Evolutionary conservation across 2,329 filamentous ascomycete genomes (phyloP), one percentile per base, ranked within the genome.

Genomic region (Dothidotthia symphoricarpi): DNA sequence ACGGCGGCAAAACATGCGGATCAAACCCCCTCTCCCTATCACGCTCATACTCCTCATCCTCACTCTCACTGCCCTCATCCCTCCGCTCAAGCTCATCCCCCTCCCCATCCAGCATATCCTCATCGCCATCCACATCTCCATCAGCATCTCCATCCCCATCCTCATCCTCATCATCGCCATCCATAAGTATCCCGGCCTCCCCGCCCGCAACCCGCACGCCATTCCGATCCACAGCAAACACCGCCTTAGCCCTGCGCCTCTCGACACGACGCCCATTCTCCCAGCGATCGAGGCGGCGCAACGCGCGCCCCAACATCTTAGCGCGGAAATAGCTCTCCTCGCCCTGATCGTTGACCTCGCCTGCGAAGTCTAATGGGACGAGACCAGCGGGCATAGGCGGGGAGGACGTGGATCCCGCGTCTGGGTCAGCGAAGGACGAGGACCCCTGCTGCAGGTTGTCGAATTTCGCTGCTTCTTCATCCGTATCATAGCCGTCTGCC

Each of bases 311-410:
- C 13, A 91, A 68, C 6, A 85, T 77, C 9, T 84, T 80, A 3
- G 81, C 77, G 41, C 86, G 83, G 1, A 79, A 74, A 37, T 76
- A 75, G 5, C 81, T 75, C 63, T 91, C 85, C 63, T 91, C 87
- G 28, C 87, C 87, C 51, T 82, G 86, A 66, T 91, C 86, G 45
- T 88, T 83, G 0, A 74, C 66, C 59, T 90, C 86, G 12, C 57
- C 63, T 10, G 53, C 55, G 31, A 69, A 67, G 14, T 68, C 68
- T 0, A 86, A 69, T 22, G 78, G 81, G 35, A 77, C 79, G 26
- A 87, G 74, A 1, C 82, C 87, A 2, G 64, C 68, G 49, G 63
- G 60, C 43, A 63, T 60, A 30, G 62, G 60, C 3, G 65, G 61
- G 2, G 58, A 58, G 2, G 52, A 57, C 32, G 52, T 63, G 15